These are phyloP conservation scores for Candida gorgasii DNA, from an alignment of 805 yeast genomes.

Conservation along the genomic window DNA sequence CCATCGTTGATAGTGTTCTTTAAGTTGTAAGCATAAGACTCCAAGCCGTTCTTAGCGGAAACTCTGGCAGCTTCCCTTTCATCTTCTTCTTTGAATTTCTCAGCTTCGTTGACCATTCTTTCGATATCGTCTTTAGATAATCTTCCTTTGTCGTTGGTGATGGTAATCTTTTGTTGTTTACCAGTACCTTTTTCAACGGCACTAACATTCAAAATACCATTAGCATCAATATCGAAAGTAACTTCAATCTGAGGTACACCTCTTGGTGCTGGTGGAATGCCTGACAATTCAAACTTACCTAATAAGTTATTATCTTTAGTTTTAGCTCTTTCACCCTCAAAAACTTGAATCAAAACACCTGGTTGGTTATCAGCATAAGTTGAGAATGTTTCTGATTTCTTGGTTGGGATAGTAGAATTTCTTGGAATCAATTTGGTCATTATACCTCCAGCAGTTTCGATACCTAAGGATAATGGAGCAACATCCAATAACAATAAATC, in stretches of 20 bases:
- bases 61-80: slow-evolving; percentile 78
- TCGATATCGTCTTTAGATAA: slow-evolving; percentile 91
- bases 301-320: slow-evolving; percentile 90
- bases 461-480: slow-evolving; percentile 91
- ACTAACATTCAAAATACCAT: slow-evolving; percentile 81
- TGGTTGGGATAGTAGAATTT: slow-evolving; percentile 94
- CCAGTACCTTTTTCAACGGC: slow-evolving; percentile 96
- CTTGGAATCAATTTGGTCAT: slow-evolving; percentile 95
- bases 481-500: slow-evolving; percentile 77
- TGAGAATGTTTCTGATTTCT: slow-evolving; percentile 92
- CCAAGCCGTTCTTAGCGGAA: slow-evolving; percentile 84
- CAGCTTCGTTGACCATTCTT: slow-evolving; percentile 97
- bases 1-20: slow-evolving; percentile 64
- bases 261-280: slow-evolving; percentile 90
- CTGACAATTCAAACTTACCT: slow-evolving; percentile 83
- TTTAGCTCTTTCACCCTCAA: slow-evolving; percentile 94
- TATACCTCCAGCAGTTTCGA: slow-evolving; percentile 96
- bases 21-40: slow-evolving; percentile 83
- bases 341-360: slow-evolving; percentile 90
- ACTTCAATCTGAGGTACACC: slow-evolving; percentile 91
- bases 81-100: slow-evolving; percentile 90
- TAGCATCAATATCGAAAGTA: slow-evolving; percentile 84
- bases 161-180: slow-evolving; percentile 85
- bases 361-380: slow-evolving; percentile 97
- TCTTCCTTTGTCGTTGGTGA: slow-evolving; percentile 93